A percentile compares a stretch with the other conserved stretches of the same genome.
These are phyloP conservation scores for Globisporangium abappressorium DNA, from an alignment of 352 stramenopile species.

Conservation along the genomic window DNA sequence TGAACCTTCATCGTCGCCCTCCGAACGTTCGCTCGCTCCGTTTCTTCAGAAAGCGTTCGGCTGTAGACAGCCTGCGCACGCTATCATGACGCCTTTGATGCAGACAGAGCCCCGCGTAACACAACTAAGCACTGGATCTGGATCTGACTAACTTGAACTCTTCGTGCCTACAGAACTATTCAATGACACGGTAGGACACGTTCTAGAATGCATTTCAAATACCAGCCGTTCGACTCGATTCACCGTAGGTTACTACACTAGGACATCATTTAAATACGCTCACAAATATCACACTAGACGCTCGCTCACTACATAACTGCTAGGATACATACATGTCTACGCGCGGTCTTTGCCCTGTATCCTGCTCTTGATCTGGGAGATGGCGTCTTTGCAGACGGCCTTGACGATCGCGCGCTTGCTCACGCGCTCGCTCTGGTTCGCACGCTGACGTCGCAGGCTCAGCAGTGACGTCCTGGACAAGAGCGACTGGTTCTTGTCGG, in stretches of 20 bases:
- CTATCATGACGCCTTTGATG: background rate
- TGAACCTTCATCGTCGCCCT: background rate
- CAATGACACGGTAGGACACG: background rate
- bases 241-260: background rate
- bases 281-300: background rate
- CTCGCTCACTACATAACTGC: background rate
- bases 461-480: background rate
- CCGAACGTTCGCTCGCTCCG: background rate
- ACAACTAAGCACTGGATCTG: too few relatives aligned
- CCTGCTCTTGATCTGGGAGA: conserved; percentile 1
- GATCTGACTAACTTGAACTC: too few relatives aligned
- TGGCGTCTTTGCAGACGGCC: background rate
- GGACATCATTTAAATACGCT: background rate
- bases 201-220: background rate
- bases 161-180: too few relatives aligned
- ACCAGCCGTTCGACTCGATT: background rate
- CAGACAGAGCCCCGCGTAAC: background rate
- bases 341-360: background rate
- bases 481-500: background rate
- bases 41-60: too few relatives aligned
- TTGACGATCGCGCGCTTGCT: conserved; percentile 12
- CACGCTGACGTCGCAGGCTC: background rate
- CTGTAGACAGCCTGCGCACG: background rate
- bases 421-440: background rate
- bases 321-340: too few relatives aligned